These are phyloP conservation scores for Gastrodia elata DNA, from an alignment of 106 monocot genomes.

Conservation along the genomic window DNA sequence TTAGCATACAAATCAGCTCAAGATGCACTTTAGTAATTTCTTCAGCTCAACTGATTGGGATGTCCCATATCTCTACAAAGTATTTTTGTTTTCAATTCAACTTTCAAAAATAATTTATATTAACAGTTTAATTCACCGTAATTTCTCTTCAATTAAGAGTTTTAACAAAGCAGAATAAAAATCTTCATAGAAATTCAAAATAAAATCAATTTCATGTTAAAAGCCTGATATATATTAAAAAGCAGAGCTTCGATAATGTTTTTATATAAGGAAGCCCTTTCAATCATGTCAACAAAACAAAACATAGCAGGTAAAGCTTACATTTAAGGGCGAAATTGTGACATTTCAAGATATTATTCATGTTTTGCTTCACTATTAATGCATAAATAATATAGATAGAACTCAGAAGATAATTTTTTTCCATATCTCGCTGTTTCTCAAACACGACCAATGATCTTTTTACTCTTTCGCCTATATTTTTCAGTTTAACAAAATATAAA, in stretches of 20 bases:
- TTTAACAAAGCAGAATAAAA: background rate
- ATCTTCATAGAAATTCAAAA: background rate
- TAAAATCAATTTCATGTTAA: slow-evolving; percentile 1
- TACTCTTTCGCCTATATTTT: background rate
- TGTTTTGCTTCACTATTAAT: background rate
- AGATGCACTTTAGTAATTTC: background rate
- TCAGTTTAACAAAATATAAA: background rate
- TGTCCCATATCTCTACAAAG: background rate
- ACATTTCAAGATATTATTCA: background rate
- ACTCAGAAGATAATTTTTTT: background rate
- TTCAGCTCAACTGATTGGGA: background rate
- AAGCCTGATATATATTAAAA: background rate
- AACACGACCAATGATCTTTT: background rate
- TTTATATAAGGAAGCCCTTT: background rate
- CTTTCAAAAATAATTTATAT: background rate
- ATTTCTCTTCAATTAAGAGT: background rate
- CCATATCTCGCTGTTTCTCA: background rate
- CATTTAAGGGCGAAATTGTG: background rate
- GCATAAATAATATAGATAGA: background rate
- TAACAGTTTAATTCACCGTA: background rate
- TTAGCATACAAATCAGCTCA: background rate
- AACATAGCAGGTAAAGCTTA: background rate
- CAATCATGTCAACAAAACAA: background rate
- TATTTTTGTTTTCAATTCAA: background rate
- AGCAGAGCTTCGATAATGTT: background rate